Evolutionary conservation across 2,329 filamentous ascomycete genomes (phyloP), one percentile per base, ranked within the genome.

Genomic region (Magnaporthiopsis incrustans): DNA sequence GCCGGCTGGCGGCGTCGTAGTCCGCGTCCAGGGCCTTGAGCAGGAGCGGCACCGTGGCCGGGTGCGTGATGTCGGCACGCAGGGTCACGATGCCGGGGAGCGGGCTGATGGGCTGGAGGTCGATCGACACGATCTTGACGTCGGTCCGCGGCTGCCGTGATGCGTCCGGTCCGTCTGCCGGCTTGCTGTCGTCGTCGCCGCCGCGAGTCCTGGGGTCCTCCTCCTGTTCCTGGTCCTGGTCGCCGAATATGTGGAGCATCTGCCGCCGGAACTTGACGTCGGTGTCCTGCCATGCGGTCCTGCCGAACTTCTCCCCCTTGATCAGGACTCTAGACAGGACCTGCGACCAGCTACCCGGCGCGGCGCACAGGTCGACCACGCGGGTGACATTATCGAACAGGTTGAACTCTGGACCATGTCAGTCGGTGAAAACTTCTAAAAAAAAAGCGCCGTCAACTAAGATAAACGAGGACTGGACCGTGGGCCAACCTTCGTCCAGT

Each of bases 291-390:
- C 92, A 97, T 64, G 92, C 90, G 64, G 87, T 81, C 30, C 91
- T 84, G 4, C 93, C 93, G 69, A 97, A 96, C 68, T 88, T 91
- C 77, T 98, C 93, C 62, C 92, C 92, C 76, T 95, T 93, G 75
- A 98, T 97, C 65, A 99, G 79, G 0, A 97, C 90, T 26, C 95
- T 86, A 15, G 94, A 98, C 18, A 99, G 84, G 0, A 99, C 95
- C 76, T 99, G 95, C 60, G 92, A 97, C 95, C 95, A 99, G 72
- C 92, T 96, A 33, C 95, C 95, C 0, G 95, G 95, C 0, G 95
- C 95, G 38, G 95, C 95, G 73, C 95, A 99, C 26, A 99, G 83
- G 75, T 99, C 95, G 22, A 99, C 94, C 1, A 99, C 95, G 50
- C 95, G 85, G 2, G 91, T 94, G 60, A 98, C 94, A 71, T 89